Evolutionary conservation across 164 flowering plant genomes (phyloP), one percentile per base, ranked within the genome.

Genomic region (Aristolochia californica): DNA sequence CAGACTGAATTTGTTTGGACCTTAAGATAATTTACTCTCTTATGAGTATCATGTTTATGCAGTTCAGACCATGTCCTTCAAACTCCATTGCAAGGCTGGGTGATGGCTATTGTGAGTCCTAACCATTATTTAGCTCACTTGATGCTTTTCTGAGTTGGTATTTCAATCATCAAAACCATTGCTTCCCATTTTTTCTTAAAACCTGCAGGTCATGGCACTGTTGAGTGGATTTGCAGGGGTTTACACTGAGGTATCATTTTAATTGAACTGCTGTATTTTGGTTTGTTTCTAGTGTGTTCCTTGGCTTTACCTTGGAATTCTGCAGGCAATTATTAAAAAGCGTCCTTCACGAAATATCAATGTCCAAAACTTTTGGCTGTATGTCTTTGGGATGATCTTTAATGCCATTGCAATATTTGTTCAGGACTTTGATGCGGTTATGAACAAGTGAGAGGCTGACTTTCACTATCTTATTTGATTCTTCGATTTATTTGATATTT

Each of bases 211-310:
- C 28, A 93, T 93, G 96, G 99, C 99, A 58, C 89, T 89, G 70
- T 76, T 93, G 34, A 93, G 99, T 72, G 96, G 99, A 62, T 85
- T 93, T 81, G 99, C 99, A 13, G 99, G 99, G 56, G 98, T 93
- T 0, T 89, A 93, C 75, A 89, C 97, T n/a, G 99, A 93, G 96
- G 99, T 93, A 65, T 71, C n/a, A 53, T 59, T 56, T 55, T 47
- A 28, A 57, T 30, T 23, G 45, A 23, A 11, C 47, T 5, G 34
- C 34, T 23, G 23, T 13, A 16, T 53, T n/a, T 17, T n/a, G 17
- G 7, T 24, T 53, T 43, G 44, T 61, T 26, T 7, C 14, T 23
- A 10, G 50, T 21, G 15, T 17, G 53, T 43, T 28, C 43, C 15
- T 23, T 11, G 22, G 28, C 16, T 23, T 10, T 9, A 13, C 45